Evolutionary conservation across 1,284 basidiomycete genomes (phyloP), one percentile per base, ranked within the genome.

Genomic region (Sutorius eximius): DNA sequence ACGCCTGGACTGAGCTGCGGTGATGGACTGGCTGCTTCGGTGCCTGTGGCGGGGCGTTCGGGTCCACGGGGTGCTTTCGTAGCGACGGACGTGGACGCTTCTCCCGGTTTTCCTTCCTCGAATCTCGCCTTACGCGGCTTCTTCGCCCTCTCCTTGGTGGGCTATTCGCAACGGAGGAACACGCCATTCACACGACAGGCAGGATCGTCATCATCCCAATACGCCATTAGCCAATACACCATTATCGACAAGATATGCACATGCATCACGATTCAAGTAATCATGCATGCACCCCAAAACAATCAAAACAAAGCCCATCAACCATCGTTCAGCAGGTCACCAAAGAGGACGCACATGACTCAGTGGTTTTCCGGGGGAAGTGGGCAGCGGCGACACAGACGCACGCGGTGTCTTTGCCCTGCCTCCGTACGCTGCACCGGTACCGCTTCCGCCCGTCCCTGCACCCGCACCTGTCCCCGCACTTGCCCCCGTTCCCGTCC

Each of bases 331-430:
- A 66, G 45, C 50, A 68, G 51, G 80, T 84, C 76, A 82, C 83
- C 84, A 77, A 78, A 83, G 81, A 77, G 80, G 81, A 91, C 88
- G 86, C 82, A 91, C 88, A 84, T 91, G 89, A 74, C 81, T 85
- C 75, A 90, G 73, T 61, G 87, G 83, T 69, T 82, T 83, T 61
- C 80, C 78, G 55, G 78, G 71, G 52, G 78, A 74, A 27, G 73
- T 64, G 53, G 79, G 76, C 59, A 77, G 67, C 50, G 76, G 68
- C 52, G 73, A 60, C 57, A 63, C 58, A 3, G 66, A 56, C 42
- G 60, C 67, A 48, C 56, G 59, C 37, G 63, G 62, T 47, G 54
- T 64, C 53, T 61, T 70, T 48, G 57, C 61, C 59, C 41, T 61
- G 48, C 53, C 45, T 27, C 45, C 44, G 33, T 42, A 33, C 40